Conservation (phyloP, 805 yeast genomes). For the Candida lessepsii region DNA sequence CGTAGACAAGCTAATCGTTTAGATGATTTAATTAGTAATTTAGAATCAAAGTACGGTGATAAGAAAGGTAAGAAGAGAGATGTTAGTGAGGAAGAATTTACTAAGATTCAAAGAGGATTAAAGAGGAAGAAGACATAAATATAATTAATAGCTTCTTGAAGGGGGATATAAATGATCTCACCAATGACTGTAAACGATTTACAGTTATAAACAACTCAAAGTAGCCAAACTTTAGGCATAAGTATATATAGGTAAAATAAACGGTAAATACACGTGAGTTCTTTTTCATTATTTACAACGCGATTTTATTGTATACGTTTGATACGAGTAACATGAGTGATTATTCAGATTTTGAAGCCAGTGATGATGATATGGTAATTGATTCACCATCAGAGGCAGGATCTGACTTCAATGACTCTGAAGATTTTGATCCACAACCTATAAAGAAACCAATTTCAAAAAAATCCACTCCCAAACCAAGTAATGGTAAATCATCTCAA, state of each 20-base stretch:
- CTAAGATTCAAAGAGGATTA: constrained; percentile 40
- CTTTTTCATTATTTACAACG: too few species aligned
- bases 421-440: constrained; percentile 1
- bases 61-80: constrained; percentile 41
- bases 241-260: neutral
- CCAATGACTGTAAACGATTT: too few species aligned
- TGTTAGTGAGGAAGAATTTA: constrained; percentile 52
- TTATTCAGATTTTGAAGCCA: constrained; percentile 10
- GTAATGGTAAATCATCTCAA: neutral
- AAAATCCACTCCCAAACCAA: neutral
- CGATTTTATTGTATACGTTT: constrained; percentile 1
- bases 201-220: too few species aligned
- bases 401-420: constrained; percentile 9
- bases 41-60: constrained; percentile 51
- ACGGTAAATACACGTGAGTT: constrained; percentile 2
- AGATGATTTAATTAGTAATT: constrained; percentile 45
- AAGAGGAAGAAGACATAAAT: constrained; percentile 22
- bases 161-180: too few species aligned
- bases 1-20: constrained; percentile 42
- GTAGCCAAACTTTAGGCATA: too few species aligned
- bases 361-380: constrained; percentile 6
- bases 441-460: constrained; percentile 1
- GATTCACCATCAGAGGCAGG: neutral
- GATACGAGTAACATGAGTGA: constrained; percentile 11
- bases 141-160: too few species aligned